Conservation (phyloP, 2,329 filamentous ascomycete species). For the Monosporascus ibericus region DNA sequence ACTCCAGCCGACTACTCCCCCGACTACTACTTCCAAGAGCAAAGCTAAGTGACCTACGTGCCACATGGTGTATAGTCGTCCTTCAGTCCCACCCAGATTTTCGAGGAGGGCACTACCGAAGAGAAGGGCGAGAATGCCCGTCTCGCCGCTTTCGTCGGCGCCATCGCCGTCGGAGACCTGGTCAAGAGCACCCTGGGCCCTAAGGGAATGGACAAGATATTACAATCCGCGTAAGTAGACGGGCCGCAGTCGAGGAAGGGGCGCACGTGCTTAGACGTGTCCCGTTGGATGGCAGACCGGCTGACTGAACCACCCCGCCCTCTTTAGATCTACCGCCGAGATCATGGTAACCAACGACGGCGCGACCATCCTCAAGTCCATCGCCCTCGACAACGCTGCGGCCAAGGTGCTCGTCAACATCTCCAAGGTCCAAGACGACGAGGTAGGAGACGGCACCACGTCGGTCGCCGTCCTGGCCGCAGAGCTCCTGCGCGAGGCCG, state of each 20-base stretch:
- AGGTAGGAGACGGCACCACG: constrained; percentile 96
- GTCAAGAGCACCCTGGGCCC: constrained; percentile 96
- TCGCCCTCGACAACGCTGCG: constrained; percentile 95
- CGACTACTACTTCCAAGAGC: not conserved
- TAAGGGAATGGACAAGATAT: constrained; percentile 98
- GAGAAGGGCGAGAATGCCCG: constrained; percentile 99
- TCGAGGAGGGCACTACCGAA: constrained; percentile 92
- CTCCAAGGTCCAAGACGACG: constrained; percentile 98
- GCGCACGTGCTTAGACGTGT: too few species aligned
- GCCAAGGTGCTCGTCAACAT: constrained; percentile 99
- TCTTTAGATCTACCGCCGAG: constrained; percentile 76
- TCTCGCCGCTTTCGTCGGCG: constrained; percentile 95
- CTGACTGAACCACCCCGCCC: constrained; percentile 9
- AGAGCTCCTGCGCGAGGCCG: constrained; percentile 90
- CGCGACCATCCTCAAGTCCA: constrained; percentile 95
- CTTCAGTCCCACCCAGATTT: constrained; percentile 93
- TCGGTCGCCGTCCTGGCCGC: constrained; percentile 95
- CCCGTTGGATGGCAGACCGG: not conserved
- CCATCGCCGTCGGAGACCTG: constrained; percentile 93
- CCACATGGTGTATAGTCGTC: constrained; percentile 34
- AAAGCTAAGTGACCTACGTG: not conserved
- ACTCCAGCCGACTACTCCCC: not conserved
- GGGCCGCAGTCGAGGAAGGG: not conserved
- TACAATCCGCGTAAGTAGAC: constrained; percentile 77
- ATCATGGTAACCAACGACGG: constrained; percentile 99